Evolutionary conservation across 768 basidiomycete genomes (phyloP), one percentile per base, ranked within the genome.

Genomic region (Serendipita sp.): DNA sequence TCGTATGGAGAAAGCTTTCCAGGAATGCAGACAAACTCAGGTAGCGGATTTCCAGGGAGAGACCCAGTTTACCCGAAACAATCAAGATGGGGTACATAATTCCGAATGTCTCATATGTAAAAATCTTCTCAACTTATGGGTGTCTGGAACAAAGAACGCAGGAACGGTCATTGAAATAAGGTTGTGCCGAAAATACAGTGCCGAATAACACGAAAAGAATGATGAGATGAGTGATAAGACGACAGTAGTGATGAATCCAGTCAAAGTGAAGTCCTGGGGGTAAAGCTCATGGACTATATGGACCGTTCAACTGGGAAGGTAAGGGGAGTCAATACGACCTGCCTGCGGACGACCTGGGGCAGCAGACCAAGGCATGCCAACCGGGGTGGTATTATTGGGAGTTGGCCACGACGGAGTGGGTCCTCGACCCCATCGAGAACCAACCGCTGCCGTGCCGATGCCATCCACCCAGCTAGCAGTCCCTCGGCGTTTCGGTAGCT

Each of bases 401-500:
- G 56, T 18, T 38, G 18, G 56, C 56, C 56, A 60, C 10, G 56
- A 60, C n/a, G 16, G 4, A 10, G 28, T 36, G n/a, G 30, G 56
- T 18, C 28, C n/a, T 8, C 48, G 48, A 32, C 56, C 56, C 56
- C 56, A 60, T n/a, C 56, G 56, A n/a, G 56, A 32, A 10, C 56
- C 56, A 5, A 60, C 34, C 11, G 56, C 56, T n/a, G 56, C 56
- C 4, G 56, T 36, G 16, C 56, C 56, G 35, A 60, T 60, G 16
- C 28, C 36, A 60, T 60, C 56, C 30, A 28, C 36, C 56, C 56
- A 38, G 56, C 56, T 38, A 10, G 56, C 56, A 34, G 56, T 60
- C 34, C 56, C 56, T 34, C 56, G 56, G 8, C 56, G 56, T 38
- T 60, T 60, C 28, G 56, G 56, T 10, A 60, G 56, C 56, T 60